Percentiles rank a stretch among this genome's conserved stretches.
phyloP scores from a whole-genome alignment of 495 filamentous ascomycete species.

The Penicillium manginii region DNA sequence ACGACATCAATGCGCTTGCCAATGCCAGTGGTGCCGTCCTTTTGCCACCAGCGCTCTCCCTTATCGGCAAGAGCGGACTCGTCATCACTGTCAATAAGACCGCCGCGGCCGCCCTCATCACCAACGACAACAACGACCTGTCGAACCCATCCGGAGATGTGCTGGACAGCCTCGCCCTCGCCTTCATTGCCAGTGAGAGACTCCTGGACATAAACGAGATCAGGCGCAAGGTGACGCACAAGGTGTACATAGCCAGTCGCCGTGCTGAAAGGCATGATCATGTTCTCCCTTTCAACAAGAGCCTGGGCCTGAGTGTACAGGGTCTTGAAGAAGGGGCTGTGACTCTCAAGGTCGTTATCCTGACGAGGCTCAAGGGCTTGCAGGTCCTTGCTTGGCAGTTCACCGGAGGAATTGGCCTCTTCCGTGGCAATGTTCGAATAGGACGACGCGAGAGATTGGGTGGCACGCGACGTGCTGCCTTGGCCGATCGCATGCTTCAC shows the following conservation, averaged over 20 bases:
- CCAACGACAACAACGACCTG: conserved; percentile 85
- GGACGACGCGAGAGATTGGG: conserved; percentile 76
- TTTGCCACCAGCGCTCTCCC: conserved; percentile 78
- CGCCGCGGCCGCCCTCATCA: conserved; percentile 79
- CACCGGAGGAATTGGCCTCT: conserved; percentile 69
- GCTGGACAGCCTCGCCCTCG: conserved; percentile 68
- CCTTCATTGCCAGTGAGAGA: conserved; percentile 74
- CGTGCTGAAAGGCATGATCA: conserved; percentile 87
- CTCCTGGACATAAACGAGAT: conserved; percentile 83
- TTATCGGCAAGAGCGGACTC: conserved; percentile 64
- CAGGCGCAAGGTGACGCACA: conserved; percentile 78
- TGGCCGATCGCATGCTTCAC: conserved; percentile 64
- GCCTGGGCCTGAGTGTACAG: conserved; percentile 74
- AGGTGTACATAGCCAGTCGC: conserved; percentile 77
- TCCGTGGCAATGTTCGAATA: conserved; percentile 85
- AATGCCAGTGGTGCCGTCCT: conserved; percentile 76
- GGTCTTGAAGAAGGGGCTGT: conserved; percentile 66
- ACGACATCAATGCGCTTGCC: conserved; percentile 87
- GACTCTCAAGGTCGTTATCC: conserved; percentile 38
- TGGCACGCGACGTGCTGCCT: conserved; percentile 43
- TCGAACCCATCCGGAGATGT: conserved; percentile 82
- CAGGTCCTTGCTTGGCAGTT: conserved; percentile 60
- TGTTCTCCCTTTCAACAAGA: conserved; percentile 79
- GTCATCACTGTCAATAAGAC: conserved; percentile 87
- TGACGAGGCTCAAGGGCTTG: conserved; percentile 49